Evolutionary conservation across 2,329 filamentous ascomycete genomes (phyloP).

Genomic region (Leptodontidium sp.): DNA sequence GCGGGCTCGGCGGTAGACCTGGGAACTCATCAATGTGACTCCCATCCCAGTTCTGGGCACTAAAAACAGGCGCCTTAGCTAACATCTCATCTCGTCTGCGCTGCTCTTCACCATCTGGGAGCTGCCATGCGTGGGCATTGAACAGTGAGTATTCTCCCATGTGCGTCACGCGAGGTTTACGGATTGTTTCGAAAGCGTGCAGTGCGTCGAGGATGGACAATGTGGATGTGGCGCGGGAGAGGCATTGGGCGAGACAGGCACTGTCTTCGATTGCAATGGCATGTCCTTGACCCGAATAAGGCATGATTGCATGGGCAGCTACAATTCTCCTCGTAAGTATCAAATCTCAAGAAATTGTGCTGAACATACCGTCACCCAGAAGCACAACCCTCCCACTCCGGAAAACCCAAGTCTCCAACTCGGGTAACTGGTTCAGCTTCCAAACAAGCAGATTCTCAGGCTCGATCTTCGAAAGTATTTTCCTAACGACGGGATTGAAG

Average conservation of each 20-base stretch:
- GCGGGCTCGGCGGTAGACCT: slow-evolving; percentile 52
- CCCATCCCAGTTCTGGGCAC: slow-evolving; percentile 50
- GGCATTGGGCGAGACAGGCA: slow-evolving; percentile 46
- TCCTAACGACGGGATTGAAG: slow-evolving; percentile 49
- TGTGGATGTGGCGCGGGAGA: slow-evolving; percentile 38
- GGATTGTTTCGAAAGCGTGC: slow-evolving; percentile 53
- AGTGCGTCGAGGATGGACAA: slow-evolving; percentile 53
- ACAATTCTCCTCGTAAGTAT: background rate
- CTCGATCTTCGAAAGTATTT: slow-evolving; percentile 45
- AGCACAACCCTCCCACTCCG: slow-evolving; percentile 49
- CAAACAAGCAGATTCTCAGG: slow-evolving; percentile 42
- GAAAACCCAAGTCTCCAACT: slow-evolving; percentile 37
- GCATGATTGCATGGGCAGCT: slow-evolving; percentile 6
- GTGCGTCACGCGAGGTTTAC: slow-evolving; percentile 55
- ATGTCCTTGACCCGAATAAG: slow-evolving; percentile 54
- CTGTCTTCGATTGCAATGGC: slow-evolving; percentile 73
- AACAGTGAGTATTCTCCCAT: slow-evolving; percentile 68
- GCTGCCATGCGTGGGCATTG: slow-evolving; percentile 47
- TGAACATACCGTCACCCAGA: slow-evolving; percentile 50
- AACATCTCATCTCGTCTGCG: slow-evolving; percentile 4
- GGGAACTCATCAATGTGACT: slow-evolving; percentile 25
- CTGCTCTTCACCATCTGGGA: slow-evolving; percentile 30
- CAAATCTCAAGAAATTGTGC: background rate
- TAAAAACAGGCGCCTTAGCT: slow-evolving; percentile 18
- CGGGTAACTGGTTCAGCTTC: slow-evolving; percentile 27